Conservation (phyloP, 2,329 filamentous ascomycete genomes). For the Penicillium expansum region DNA sequence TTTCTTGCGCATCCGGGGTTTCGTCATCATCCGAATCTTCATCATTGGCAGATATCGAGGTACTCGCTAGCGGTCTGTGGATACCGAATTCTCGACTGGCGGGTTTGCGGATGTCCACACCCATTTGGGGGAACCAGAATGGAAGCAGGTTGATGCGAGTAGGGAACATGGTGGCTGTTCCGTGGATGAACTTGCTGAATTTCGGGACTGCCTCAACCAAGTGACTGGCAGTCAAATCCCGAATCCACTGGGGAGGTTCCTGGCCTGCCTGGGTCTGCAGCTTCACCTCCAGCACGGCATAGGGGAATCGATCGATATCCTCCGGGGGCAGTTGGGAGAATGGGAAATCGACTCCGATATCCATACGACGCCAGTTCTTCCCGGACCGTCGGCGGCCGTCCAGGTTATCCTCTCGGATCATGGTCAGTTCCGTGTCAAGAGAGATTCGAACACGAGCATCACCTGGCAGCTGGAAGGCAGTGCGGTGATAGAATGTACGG, state of each 20-base stretch:
- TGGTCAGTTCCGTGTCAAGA: constrained; percentile 90
- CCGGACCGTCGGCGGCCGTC: constrained; percentile 74
- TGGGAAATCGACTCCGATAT: constrained; percentile 94
- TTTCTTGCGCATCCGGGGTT: constrained; percentile 10
- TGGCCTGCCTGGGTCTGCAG: constrained; percentile 94
- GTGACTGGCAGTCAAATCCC: constrained; percentile 87
- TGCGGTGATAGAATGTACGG: constrained; percentile 96
- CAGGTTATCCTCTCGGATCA: constrained; percentile 92
- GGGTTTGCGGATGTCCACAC: constrained; percentile 93
- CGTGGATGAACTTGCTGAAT: constrained; percentile 99
- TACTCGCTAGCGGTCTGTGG: constrained; percentile 70
- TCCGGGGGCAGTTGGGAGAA: constrained; percentile 83
- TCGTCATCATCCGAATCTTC: constrained; percentile 71
- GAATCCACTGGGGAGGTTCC: constrained; percentile 94
- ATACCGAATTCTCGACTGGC: constrained; percentile 87
- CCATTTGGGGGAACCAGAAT: constrained; percentile 99
- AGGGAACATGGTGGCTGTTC: constrained; percentile 82
- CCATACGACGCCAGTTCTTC: constrained; percentile 92
- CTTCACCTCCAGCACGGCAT: constrained; percentile 95
- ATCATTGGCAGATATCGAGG: constrained; percentile 72
- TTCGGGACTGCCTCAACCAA: constrained; percentile 98
- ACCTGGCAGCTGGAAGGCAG: constrained; percentile 93
- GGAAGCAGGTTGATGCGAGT: constrained; percentile 83
- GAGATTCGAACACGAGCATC: constrained; percentile 96
- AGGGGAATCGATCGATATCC: constrained; percentile 89